These are phyloP conservation scores for Calycina marina DNA, from an alignment of 2,329 filamentous ascomycete species.

Conservation along the genomic window DNA sequence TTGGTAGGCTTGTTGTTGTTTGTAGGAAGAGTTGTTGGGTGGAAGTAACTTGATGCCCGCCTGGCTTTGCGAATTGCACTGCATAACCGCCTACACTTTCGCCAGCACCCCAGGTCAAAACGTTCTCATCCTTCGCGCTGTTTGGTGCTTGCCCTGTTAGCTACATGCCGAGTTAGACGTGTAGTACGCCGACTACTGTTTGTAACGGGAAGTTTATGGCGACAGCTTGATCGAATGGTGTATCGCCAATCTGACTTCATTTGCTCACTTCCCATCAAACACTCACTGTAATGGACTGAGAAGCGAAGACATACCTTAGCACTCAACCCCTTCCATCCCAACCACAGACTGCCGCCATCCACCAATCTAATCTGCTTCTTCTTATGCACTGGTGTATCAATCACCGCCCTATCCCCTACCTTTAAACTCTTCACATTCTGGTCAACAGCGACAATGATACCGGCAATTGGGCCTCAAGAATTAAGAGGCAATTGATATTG, in stretches of 20 bases:
- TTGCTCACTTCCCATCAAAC: background rate
- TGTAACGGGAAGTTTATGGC: background rate
- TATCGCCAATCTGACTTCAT: background rate
- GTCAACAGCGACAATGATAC: background rate
- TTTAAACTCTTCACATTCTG: background rate
- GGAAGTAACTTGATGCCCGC: background rate
- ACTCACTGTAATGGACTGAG: background rate
- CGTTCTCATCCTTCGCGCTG: background rate
- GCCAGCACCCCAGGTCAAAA: conserved; percentile 1
- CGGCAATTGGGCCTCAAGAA: background rate
- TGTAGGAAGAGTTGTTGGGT: background rate
- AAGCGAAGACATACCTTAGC: background rate
- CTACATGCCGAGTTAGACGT: background rate
- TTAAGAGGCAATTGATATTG: background rate
- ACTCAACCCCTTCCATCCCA: background rate
- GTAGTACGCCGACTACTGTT: background rate
- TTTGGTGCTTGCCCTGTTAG: background rate
- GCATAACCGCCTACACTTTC: conserved; percentile 1
- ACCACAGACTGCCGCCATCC: conserved; percentile 1
- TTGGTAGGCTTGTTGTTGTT: background rate
- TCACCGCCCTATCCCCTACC: background rate
- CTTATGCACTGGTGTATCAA: background rate
- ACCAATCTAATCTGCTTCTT: background rate
- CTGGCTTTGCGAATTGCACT: background rate
- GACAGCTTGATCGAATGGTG: background rate